A percentile compares a stretch with the other conserved stretches of the same genome.
These are phyloP conservation scores for Beauveria bassiana DNA, from an alignment of 2,329 filamentous ascomycete species.

Conservation along the genomic window DNA sequence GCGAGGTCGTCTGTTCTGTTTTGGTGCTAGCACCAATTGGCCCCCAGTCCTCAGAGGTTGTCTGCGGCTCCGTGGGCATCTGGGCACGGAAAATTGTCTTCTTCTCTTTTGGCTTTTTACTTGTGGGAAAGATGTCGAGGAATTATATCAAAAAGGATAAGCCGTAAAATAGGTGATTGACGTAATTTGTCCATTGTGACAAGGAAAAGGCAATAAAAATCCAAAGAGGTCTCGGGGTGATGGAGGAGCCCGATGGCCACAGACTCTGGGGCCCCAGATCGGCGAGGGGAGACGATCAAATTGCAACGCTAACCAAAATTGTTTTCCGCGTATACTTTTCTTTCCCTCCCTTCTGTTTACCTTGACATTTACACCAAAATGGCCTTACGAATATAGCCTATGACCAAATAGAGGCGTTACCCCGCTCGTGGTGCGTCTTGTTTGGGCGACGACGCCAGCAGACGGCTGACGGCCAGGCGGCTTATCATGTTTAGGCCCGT, in stretches of 20 bases:
- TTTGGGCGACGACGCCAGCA: background rate
- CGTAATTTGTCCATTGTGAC: background rate
- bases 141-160: background rate
- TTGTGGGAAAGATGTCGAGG: background rate
- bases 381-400: background rate
- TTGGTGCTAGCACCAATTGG: too few relatives aligned
- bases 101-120: too few relatives aligned
- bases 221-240: background rate
- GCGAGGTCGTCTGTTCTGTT: too few relatives aligned
- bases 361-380: background rate
- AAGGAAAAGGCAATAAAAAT: too few relatives aligned
- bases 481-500: background rate
- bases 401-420: background rate
- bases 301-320: background rate
- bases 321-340: background rate
- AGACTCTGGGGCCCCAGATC: background rate
- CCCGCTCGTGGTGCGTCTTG: slow-evolving; percentile 3
- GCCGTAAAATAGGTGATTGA: background rate
- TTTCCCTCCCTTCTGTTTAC: background rate
- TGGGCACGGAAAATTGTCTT: too few relatives aligned
- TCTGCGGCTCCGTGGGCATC: too few relatives aligned
- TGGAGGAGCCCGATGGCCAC: background rate
- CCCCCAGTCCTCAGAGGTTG: too few relatives aligned
- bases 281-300: background rate
- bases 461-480: background rate